Conservation (phyloP, 2,329 filamentous ascomycete genomes). For the Nemania serpens region DNA sequence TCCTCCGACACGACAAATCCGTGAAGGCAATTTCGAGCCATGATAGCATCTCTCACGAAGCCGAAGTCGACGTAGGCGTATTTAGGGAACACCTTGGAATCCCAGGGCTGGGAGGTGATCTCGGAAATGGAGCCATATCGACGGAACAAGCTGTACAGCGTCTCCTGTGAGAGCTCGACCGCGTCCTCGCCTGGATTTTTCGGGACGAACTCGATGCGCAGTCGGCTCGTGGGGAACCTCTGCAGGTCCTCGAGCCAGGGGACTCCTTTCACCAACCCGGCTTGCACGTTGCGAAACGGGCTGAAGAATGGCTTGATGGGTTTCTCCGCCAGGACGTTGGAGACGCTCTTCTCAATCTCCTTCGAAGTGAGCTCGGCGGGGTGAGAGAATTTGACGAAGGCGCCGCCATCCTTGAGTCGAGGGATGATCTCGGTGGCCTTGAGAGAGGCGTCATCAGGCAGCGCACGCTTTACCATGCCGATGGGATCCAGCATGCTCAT, state of each 20-base stretch:
- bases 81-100: conserved; percentile 82
- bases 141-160: conserved; percentile 83
- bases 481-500: conserved; percentile 58
- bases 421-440: conserved; percentile 82
- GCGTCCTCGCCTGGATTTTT: conserved; percentile 70
- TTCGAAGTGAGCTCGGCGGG: conserved; percentile 48
- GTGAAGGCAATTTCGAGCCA: conserved; percentile 92
- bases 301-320: conserved; percentile 90
- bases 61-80: conserved; percentile 82
- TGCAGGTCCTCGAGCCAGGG: conserved; percentile 96
- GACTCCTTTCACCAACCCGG: conserved; percentile 76
- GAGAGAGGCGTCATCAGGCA: conserved; percentile 65
- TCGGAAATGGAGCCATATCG: conserved; percentile 89
- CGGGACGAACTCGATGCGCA: conserved; percentile 86
- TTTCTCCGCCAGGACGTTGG: conserved; percentile 66
- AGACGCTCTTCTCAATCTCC: conserved; percentile 65
- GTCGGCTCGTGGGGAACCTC: conserved; percentile 73
- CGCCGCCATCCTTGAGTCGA: conserved; percentile 86
- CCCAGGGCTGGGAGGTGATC: conserved; percentile 79
- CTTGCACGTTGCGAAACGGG: conserved; percentile 73
- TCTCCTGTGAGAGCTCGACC: conserved; percentile 83
- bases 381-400: conserved; percentile 69
- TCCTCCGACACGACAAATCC: conserved; percentile 74
- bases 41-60: conserved; percentile 74
- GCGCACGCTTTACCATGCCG: conserved; percentile 61